These are phyloP conservation scores for Pleurotus salmoneostramineus DNA, from an alignment of 768 basidiomycete species.

Conservation along the genomic window DNA sequence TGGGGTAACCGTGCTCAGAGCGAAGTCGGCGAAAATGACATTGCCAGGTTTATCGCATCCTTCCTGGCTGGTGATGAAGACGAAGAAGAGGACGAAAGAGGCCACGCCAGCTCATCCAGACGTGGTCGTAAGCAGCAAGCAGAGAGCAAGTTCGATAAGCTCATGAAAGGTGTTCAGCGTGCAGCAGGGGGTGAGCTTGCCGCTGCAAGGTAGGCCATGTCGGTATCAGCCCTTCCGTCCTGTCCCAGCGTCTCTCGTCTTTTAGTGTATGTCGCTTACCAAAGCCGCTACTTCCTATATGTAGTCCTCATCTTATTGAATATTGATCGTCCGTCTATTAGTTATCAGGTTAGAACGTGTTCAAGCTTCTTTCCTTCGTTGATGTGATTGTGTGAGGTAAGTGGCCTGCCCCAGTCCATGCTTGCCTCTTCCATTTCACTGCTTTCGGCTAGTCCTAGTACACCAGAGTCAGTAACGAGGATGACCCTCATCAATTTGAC, in stretches of 20 bases:
- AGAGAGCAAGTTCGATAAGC: conserved; percentile 35
- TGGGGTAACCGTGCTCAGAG: conserved; percentile 82
- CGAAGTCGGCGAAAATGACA: conserved; percentile 77
- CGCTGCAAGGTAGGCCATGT: conserved; percentile 28
- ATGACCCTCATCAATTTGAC: too few relatives aligned
- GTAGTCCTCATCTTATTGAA: too few relatives aligned
- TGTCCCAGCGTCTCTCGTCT: not conserved
- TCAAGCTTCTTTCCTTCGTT: too few relatives aligned
- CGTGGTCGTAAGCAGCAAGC: conserved; percentile 19
- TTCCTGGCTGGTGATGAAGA: conserved; percentile 59
- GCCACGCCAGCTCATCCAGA: conserved; percentile 6
- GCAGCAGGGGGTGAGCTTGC: conserved; percentile 59
- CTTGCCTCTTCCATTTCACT: too few relatives aligned
- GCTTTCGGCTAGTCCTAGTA: too few relatives aligned
- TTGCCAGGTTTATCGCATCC: conserved; percentile 74
- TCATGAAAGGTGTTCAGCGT: conserved; percentile 55
- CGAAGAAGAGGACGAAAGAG: conserved; percentile 29
- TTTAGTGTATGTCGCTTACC: not conserved
- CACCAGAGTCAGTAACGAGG: too few relatives aligned
- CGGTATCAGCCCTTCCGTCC: not conserved
- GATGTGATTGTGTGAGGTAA: too few relatives aligned
- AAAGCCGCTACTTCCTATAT: not conserved
- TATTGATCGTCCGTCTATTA: too few relatives aligned
- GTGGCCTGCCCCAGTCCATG: too few relatives aligned
- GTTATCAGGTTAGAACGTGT: too few relatives aligned